phyloP scores from a whole-genome alignment of 2,329 filamentous ascomycete species.

The Colletotrichum tropicale region DNA sequence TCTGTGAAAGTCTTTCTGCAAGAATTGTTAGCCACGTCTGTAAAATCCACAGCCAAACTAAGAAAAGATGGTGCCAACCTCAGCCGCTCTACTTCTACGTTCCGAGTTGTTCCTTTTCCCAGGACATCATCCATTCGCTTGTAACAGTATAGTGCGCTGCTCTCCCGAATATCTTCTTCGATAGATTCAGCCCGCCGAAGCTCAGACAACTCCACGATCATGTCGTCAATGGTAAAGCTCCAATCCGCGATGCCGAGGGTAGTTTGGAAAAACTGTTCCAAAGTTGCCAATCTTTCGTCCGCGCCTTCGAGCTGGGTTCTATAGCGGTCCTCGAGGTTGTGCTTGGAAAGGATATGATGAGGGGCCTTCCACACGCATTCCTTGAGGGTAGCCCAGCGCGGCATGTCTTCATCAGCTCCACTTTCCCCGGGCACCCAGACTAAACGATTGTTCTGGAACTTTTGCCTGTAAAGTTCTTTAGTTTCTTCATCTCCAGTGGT shows the following conservation, averaged over 20 bases:
- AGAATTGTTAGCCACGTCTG: neutral
- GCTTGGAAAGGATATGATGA: neutral
- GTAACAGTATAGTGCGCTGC: neutral
- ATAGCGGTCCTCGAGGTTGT: neutral
- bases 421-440: neutral
- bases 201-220: neutral
- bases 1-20: neutral
- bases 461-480: accelerated
- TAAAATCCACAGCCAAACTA: neutral
- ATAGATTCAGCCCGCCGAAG: neutral
- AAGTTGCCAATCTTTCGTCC: neutral
- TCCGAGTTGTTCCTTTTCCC: neutral
- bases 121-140: neutral
- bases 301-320: neutral
- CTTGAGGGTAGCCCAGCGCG: neutral
- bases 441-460: neutral
- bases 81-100: neutral
- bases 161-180: neutral
- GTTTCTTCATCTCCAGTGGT: accelerated
- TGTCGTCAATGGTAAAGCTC: neutral
- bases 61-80: neutral
- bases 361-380: neutral
- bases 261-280: neutral
- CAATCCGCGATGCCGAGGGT: neutral
- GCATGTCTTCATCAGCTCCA: neutral